These are phyloP conservation scores for Galerina sulciceps DNA, from an alignment of 768 basidiomycete genomes.

Conservation along the genomic window DNA sequence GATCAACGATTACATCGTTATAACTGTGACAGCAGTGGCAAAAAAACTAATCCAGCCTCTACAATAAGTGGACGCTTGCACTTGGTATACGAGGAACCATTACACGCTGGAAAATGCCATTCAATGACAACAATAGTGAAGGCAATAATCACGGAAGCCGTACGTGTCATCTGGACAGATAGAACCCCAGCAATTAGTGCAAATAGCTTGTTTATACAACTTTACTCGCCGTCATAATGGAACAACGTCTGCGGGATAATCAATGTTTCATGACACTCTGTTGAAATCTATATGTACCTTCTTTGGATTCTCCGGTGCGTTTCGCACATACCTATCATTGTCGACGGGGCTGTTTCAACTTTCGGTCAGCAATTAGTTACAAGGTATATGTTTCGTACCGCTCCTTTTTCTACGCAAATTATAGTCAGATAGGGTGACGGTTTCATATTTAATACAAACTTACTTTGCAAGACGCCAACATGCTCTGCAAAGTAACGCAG, in stretches of 20 bases:
- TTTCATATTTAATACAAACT: slow-evolving; percentile 6
- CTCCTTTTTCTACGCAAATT: slow-evolving; percentile 37
- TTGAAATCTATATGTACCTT: slow-evolving; percentile 53
- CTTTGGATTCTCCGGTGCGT: slow-evolving; percentile 85
- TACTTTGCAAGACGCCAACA: slow-evolving; percentile 93
- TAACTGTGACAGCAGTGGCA: too few relatives aligned
- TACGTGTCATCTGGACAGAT: slow-evolving; percentile 60
- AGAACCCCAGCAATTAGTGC: slow-evolving; percentile 14
- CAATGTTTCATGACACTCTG: neutral
- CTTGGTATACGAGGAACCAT: slow-evolving; percentile 13
- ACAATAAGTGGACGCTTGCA: neutral
- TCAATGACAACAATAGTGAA: neutral
- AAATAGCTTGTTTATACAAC: slow-evolving; percentile 18
- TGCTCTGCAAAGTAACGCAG: slow-evolving; percentile 87
- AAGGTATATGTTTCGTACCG: slow-evolving; percentile 15
- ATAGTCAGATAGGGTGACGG: neutral
- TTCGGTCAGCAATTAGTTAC: neutral
- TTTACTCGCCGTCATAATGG: slow-evolving; percentile 73
- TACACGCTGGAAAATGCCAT: slow-evolving; percentile 37
- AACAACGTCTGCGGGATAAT: slow-evolving; percentile 63
- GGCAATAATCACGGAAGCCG: slow-evolving; percentile 29
- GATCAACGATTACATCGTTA: neutral
- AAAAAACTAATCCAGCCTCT: neutral
- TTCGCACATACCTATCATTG: slow-evolving; percentile 81
- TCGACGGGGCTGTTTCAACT: slow-evolving; percentile 65